These are phyloP conservation scores for Diaporthe caulivora DNA, from an alignment of 2,329 filamentous ascomycete genomes.

Conservation along the genomic window DNA sequence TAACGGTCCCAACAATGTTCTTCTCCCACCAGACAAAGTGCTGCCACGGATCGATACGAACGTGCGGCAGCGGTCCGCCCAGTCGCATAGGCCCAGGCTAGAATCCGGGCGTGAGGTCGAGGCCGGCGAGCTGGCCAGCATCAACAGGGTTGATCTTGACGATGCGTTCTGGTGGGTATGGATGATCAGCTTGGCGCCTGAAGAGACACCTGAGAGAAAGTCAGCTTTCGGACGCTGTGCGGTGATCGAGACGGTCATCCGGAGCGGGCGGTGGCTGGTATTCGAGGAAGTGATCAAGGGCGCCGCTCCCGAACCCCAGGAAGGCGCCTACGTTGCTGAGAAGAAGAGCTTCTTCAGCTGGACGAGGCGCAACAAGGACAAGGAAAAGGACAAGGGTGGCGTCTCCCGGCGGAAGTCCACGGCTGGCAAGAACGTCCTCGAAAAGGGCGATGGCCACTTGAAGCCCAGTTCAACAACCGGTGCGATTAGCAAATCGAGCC, in stretches of 20 bases:
- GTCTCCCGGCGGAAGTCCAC: slow-evolving; percentile 78
- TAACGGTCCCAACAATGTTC: slow-evolving; percentile 68
- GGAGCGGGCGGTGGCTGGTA: slow-evolving; percentile 87
- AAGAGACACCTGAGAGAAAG: slow-evolving; percentile 88
- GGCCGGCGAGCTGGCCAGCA: slow-evolving; percentile 94
- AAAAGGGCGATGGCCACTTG: slow-evolving; percentile 55
- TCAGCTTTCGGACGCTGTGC: slow-evolving; percentile 95
- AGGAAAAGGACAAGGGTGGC: slow-evolving; percentile 41
- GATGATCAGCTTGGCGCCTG: slow-evolving; percentile 93
- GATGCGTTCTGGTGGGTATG: slow-evolving; percentile 99
- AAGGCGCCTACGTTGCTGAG: slow-evolving; percentile 90
- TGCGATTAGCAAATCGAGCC: slow-evolving; percentile 79
- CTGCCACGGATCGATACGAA: slow-evolving; percentile 84
- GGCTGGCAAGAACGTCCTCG: slow-evolving; percentile 67
- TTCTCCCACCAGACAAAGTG: slow-evolving; percentile 92
- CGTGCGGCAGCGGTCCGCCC: slow-evolving; percentile 84
- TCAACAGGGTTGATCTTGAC: slow-evolving; percentile 86
- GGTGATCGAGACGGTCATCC: slow-evolving; percentile 88
- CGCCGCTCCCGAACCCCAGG: slow-evolving; percentile 85
- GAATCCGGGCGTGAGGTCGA: slow-evolving; percentile 79
- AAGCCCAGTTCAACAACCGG: slow-evolving; percentile 56
- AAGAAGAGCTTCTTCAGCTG: slow-evolving; percentile 96
- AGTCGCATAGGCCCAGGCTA: slow-evolving; percentile 82
- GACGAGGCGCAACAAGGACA: slow-evolving; percentile 74
- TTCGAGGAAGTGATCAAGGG: slow-evolving; percentile 98